Base-by-base conservation (phyloP, 1,139 yeast genomes). In the Geotrichum citri-aurantii region DNA sequence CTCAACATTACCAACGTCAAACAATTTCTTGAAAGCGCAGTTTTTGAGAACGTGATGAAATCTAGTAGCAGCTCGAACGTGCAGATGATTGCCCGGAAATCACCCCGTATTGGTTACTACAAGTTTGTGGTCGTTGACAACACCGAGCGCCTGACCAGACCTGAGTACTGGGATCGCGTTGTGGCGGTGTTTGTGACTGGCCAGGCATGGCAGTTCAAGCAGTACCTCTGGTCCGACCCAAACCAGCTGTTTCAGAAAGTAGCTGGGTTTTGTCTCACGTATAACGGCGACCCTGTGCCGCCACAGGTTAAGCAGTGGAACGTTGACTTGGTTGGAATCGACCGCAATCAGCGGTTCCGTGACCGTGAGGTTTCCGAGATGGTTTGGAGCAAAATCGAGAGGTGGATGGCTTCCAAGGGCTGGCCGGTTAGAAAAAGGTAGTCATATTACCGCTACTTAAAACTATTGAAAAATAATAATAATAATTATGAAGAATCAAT, bases 111-210 rank as follows among this genome's bases (percentile, higher is more conserved):
- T 51, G 81, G 83, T 40, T 21, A 21, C n/a, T 47, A 88, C 44
- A 81, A 83, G 56, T 86, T 88, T 65, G 80, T 88, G 67, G 88
- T 93, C 56, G 97, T 91, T 27, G 95, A 89, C 70, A 88, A 88
- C 61, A 91, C 91, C 6, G 96, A 91, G 59, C 81, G 85, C 73
- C 92, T 93, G 76, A 85, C 88, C 27, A 92, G 91, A 69, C 96
- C 96, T 2, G 99, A 93, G 69, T 91, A 95, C 73, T 93, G 99
- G 99, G 78, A 76, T 58, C 80, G 99, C 61, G 97, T 95, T 1
- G 88, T 93, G 54, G 98, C 96, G 0, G 89, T 93, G 42, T 88
- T 93, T 75, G 93, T 97, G 17, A 93, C 98, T 1, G 99, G 99
- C 19, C 99, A 93, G 75, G 80, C 86, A 57, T 93, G 99, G 99